A percentile compares a stretch with the other conserved stretches of the same genome.
These are phyloP conservation scores for Tylopilus sp. DNA, from an alignment of 768 basidiomycete species.

Conservation along the genomic window DNA sequence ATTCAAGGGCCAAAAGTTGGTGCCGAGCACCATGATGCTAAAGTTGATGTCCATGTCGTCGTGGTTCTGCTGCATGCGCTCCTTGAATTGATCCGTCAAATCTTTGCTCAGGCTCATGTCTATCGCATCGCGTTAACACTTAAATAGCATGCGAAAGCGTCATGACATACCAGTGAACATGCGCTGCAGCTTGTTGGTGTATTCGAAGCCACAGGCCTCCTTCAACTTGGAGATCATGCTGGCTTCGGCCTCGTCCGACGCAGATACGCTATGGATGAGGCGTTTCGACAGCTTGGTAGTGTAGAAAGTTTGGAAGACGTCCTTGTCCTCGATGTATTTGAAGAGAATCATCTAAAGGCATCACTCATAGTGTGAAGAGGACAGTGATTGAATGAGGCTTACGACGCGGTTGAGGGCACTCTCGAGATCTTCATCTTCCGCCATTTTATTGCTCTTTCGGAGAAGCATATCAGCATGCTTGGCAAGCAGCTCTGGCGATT, in stretches of 20 bases:
- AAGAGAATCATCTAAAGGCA: slow-evolving; percentile 83
- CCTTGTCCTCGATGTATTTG: slow-evolving; percentile 98
- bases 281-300: slow-evolving; percentile 91
- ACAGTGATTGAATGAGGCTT: slow-evolving; percentile 26
- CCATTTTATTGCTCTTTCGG: slow-evolving; percentile 93
- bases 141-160: not conserved
- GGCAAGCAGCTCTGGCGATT: slow-evolving; percentile 89
- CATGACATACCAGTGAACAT: slow-evolving; percentile 86
- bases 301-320: slow-evolving; percentile 98
- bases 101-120: slow-evolving; percentile 97
- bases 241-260: slow-evolving; percentile 93
- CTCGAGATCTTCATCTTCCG: slow-evolving; percentile 89
- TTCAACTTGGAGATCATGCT: slow-evolving; percentile 98
- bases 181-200: slow-evolving; percentile 91
- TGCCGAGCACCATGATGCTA: slow-evolving; percentile 89
- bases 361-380: slow-evolving; percentile 10
- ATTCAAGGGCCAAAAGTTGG: slow-evolving; percentile 93
- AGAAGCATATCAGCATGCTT: slow-evolving; percentile 88
- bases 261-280: slow-evolving; percentile 85
- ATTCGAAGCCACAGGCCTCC: slow-evolving; percentile 95
- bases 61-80: slow-evolving; percentile 84
- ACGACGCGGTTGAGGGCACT: slow-evolving; percentile 88
- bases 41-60: slow-evolving; percentile 88
- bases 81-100: slow-evolving; percentile 91
- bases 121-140: slow-evolving; percentile 29